Evolutionary conservation across 371 early-diverging fungal genomes (phyloP), one percentile per base, ranked within the genome.

Genomic region (Mortierella sp.): DNA sequence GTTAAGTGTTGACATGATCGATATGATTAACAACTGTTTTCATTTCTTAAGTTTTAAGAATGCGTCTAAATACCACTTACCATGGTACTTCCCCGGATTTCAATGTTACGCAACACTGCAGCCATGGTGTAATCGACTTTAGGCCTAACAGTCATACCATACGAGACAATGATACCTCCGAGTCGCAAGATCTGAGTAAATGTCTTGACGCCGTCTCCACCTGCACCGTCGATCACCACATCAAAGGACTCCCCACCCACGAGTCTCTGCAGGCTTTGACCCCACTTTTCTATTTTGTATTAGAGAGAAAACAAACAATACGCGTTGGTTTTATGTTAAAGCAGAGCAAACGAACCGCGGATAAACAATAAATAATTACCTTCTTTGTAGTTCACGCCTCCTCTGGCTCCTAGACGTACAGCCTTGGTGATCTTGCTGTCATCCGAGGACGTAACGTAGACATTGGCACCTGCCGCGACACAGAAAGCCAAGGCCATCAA

Each of bases 151-250:
- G 87, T 87, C 61, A 89, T 88, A 27, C 90, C 90, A 57, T 90
- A 90, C 23, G 82, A 79, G 23, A 81, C 82, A 57, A 86, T 82
- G 50, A 82, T 84, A 26, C 89, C 90, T 50, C 92, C 92, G n/a
- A 55, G 46, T 27, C 80, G 44, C 60, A 82, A 78, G 41, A 69
- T 12, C 32, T 60, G 56, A 0, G 60, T 50, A 49, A 82, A 83
- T 1, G 72, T 56, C 27, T 62, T 65, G 71, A 82, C 80, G 14
- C 84, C 72, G 11, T 81, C 81, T 26, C 91, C 91, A 30, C 89
- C 89, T 24, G 91, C 88, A 23, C 93, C 90, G 68, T 92, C 93
- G 50, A 92, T 83, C 17, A 92, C 82, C 23, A 86, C 82, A 26
- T 88, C 82, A 28, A 90, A 67, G n/a, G 46, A 55, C 15, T 79